A percentile compares a stretch with the other conserved stretches of the same genome.
Evolutionary conservation across 805 yeast species (phyloP).

Genomic region (Hanseniaspora vineae): DNA sequence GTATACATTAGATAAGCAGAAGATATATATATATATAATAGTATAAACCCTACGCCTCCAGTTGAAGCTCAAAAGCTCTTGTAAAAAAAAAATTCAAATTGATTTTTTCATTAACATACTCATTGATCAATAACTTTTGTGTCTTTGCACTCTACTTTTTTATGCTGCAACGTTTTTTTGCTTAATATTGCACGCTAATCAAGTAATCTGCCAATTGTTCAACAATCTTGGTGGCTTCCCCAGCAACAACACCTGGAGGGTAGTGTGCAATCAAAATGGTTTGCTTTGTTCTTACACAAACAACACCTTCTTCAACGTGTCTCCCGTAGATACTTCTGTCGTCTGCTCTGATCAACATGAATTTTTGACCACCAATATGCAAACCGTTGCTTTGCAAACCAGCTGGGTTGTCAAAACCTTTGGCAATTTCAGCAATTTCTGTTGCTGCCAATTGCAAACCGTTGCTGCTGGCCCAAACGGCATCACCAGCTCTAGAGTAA

Average conservation of each 20-base stretch:
- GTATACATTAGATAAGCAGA: too few relatives aligned
- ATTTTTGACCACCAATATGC: conserved; percentile 74
- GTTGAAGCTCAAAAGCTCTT: too few relatives aligned
- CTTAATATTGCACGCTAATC: conserved; percentile 70
- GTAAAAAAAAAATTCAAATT: too few relatives aligned
- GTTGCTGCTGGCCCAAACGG: conserved; percentile 82
- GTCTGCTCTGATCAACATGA: conserved; percentile 80
- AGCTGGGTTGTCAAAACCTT: conserved; percentile 70
- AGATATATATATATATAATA: conserved; percentile 1
- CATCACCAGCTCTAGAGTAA: conserved; percentile 88
- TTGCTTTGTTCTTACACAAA: conserved; percentile 88
- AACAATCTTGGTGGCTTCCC: conserved; percentile 88
- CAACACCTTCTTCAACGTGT: conserved; percentile 74
- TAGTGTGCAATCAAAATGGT: conserved; percentile 91
- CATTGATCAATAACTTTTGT: background rate
- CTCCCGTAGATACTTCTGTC: conserved; percentile 91
- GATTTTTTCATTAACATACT: too few relatives aligned
- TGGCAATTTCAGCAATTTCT: conserved; percentile 63
- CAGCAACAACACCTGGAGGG: conserved; percentile 81
- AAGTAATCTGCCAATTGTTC: conserved; percentile 94
- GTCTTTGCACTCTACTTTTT: too few relatives aligned
- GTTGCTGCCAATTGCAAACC: conserved; percentile 48
- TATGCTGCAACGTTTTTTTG: too few relatives aligned
- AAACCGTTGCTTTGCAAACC: conserved; percentile 76
- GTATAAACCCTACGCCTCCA: background rate